phyloP scores from a whole-genome alignment of 2,329 filamentous ascomycete genomes.

The Xylariaceae sp. region DNA sequence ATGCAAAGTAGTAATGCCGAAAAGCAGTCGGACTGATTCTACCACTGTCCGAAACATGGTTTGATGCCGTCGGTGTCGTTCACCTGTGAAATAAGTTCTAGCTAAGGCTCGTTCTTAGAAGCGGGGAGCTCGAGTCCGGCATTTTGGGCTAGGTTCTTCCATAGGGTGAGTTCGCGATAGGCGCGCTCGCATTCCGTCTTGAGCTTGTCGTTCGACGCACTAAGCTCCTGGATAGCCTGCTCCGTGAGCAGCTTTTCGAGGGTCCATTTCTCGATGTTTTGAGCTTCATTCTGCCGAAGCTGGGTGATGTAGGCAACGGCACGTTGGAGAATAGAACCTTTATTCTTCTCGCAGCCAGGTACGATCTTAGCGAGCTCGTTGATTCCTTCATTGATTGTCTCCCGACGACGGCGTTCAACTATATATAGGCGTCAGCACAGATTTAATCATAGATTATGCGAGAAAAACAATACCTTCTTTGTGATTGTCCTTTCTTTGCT shows the following conservation, averaged over 20 bases:
- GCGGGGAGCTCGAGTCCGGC: constrained; percentile 49
- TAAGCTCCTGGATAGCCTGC: constrained; percentile 83
- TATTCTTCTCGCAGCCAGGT: constrained; percentile 97
- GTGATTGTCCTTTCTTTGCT: constrained; percentile 93
- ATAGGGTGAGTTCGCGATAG: constrained; percentile 71
- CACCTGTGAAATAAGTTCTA: background rate
- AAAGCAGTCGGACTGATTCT: background rate
- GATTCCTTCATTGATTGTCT: constrained; percentile 98
- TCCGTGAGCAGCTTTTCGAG: constrained; percentile 85
- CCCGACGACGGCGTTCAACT: constrained; percentile 94
- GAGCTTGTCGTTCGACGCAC: constrained; percentile 78
- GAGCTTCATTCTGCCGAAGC: constrained; percentile 86
- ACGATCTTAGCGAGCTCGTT: constrained; percentile 98
- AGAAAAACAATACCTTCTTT: constrained; percentile 69
- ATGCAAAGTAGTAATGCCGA: background rate
- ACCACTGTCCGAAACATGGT: too few species aligned
- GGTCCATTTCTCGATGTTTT: constrained; percentile 93
- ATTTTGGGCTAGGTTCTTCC: constrained; percentile 64
- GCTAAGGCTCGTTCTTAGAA: constrained; percentile 36
- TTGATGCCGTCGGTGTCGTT: background rate
- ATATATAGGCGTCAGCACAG: constrained; percentile 19
- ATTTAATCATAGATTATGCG: background rate
- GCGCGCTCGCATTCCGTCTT: constrained; percentile 74
- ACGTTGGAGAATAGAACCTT: constrained; percentile 89
- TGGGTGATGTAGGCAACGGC: constrained; percentile 93